Base-by-base conservation (phyloP, 2,329 filamentous ascomycete species). In the Arthrobotrys conoides region DNA sequence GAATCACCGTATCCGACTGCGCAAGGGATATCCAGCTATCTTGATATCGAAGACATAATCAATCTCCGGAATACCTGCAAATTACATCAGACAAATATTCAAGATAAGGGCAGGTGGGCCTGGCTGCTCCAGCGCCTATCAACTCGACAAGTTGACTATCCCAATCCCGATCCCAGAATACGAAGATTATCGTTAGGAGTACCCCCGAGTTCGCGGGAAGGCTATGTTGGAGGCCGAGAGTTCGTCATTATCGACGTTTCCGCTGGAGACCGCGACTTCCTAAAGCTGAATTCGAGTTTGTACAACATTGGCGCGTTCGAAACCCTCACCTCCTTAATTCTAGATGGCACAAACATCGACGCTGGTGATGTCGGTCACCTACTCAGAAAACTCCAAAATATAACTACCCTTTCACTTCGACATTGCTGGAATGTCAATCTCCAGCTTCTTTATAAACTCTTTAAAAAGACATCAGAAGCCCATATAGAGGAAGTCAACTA, bases 391-490 rank as follows among this genome's bases (percentile, higher is more conserved):
- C 55, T 68, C 20, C 75, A 78, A 51, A 69, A 72, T 27, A 59
- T 78, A 16, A 64, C 68, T 10, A 38, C 68, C 0, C 30, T 78
- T 10, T 78, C 75, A 5, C 68, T 78, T 44, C 51, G 55, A 16
- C 68, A 72, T 41, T 78, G 75, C 48, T 78, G 75, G 75, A 78
- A 78, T 41, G 48, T 78, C 63, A 64, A 78, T 33, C 68, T 78
- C 22, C 75, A 78, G 27, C 68, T 72, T 38, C 53, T 78, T 5
- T 78, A 78, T 27, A 71, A 72, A 27, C 68, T 78, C 1, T 78
- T 78, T 22, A 78, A 78, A 59, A 78, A 78, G 55, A 78, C 75
- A 10, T 22, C 75, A 0, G 71, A 71, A 30, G 75, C 71, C 5
- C 75, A 78, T 27, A 36, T 4, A n/a, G 64, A 78, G 16, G 68